A percentile compares a stretch with the other conserved stretches of the same genome.
Evolutionary conservation across 257 asterid genomes (phyloP).

Genomic region (Solanum paucissectum): DNA sequence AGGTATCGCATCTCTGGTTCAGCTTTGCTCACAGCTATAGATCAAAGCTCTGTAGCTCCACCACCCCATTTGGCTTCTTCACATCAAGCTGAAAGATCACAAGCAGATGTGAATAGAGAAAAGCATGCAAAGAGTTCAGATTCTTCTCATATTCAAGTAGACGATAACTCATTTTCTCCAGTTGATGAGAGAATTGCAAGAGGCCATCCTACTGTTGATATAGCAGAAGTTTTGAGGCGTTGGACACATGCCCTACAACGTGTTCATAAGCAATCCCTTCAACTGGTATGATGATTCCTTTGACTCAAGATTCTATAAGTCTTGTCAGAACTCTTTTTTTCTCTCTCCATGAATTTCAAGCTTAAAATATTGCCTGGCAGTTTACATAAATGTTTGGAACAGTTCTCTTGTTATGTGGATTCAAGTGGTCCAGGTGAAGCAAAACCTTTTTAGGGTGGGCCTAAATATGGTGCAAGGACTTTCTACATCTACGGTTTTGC

Average conservation of each 20-base stretch:
- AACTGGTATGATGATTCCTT: slow-evolving; percentile 45
- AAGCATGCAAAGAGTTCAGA: slow-evolving; percentile 20
- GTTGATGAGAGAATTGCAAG: slow-evolving; percentile 65
- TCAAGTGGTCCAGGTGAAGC: neutral
- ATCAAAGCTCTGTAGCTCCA: slow-evolving; percentile 63
- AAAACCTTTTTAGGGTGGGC: neutral
- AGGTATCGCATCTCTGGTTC: slow-evolving; percentile 99
- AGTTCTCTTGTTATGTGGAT: neutral
- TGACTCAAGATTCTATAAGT: neutral
- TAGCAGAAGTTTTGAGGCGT: slow-evolving; percentile 91
- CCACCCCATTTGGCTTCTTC: slow-evolving; percentile 38
- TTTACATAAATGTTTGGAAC: neutral
- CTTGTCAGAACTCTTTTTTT: neutral
- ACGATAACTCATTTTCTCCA: slow-evolving; percentile 44
- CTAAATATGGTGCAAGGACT: neutral
- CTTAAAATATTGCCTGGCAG: neutral
- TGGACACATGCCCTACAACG: slow-evolving; percentile 99
- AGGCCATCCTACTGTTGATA: slow-evolving; percentile 90
- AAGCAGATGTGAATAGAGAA: slow-evolving; percentile 28
- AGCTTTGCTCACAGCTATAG: slow-evolving; percentile 88
- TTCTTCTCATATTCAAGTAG: slow-evolving; percentile 25
- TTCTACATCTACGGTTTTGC: neutral
- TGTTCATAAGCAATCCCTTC: slow-evolving; percentile 92
- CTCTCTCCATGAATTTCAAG: neutral
- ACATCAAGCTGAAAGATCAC: slow-evolving; percentile 42